Percentiles rank a stretch among this genome's conserved stretches.
Evolutionary conservation across 2,329 filamentous ascomycete species (phyloP).

Genomic region (Proliferodiscus dingleyae): DNA sequence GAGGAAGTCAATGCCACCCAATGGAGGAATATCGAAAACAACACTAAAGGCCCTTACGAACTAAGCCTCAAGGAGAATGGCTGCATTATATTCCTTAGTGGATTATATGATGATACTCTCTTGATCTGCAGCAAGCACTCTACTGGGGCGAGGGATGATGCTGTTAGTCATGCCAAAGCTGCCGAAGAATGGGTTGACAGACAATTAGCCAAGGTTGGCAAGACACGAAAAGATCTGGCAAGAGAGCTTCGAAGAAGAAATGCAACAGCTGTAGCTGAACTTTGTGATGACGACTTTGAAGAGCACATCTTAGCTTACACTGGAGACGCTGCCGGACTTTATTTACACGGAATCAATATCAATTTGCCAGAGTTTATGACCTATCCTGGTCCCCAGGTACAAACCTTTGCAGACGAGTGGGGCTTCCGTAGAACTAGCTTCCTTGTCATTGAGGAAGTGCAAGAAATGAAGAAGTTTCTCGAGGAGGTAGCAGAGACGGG

Average conservation of each 20-base stretch:
- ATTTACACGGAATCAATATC: constrained; percentile 92
- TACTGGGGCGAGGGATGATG: constrained; percentile 66
- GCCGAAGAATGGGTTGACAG: constrained; percentile 78
- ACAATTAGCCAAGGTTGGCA: constrained; percentile 74
- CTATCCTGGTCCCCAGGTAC: constrained; percentile 76
- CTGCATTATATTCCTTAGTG: constrained; percentile 98
- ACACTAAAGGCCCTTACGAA: constrained; percentile 86
- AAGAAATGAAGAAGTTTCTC: constrained; percentile 72
- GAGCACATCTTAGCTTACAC: constrained; percentile 93
- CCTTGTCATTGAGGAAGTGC: constrained; percentile 68
- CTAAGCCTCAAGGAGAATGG: constrained; percentile 97
- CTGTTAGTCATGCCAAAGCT: constrained; percentile 75
- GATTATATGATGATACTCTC: constrained; percentile 80
- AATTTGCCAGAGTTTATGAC: constrained; percentile 92
- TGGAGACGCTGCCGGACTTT: constrained; percentile 78
- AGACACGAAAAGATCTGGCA: constrained; percentile 73
- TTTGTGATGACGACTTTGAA: constrained; percentile 94
- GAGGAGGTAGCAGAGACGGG: constrained; percentile 84
- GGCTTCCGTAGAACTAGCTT: constrained; percentile 88
- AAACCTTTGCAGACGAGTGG: constrained; percentile 86
- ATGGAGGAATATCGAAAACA: constrained; percentile 71
- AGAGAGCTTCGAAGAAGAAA: constrained; percentile 72
- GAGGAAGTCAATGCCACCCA: constrained; percentile 75
- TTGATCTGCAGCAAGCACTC: constrained; percentile 99
- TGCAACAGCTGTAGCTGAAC: constrained; percentile 88